Evolutionary conservation across 1,284 basidiomycete genomes (phyloP).

Genomic region (Melanopsichium pennsylvanicum): DNA sequence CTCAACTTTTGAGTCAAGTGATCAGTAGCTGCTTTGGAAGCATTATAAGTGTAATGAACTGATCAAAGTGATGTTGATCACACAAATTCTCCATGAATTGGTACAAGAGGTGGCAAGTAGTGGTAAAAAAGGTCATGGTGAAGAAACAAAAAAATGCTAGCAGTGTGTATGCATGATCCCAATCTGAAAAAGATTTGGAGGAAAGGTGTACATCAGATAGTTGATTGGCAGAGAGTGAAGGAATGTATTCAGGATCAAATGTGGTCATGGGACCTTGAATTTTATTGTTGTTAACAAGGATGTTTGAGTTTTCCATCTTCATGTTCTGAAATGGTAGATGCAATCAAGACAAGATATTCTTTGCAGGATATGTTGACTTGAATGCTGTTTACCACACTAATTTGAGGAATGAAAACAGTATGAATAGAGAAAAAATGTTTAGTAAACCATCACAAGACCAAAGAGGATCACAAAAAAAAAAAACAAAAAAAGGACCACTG

Average conservation of each 20-base stretch:
- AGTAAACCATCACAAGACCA: too few relatives aligned
- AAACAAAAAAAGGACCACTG: not conserved
- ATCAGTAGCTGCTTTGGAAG: slow-evolving; percentile 56
- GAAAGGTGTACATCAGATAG: slow-evolving; percentile 27
- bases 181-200: slow-evolving; percentile 36
- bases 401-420: too few relatives aligned
- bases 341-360: slow-evolving; percentile 27
- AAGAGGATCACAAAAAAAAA: too few relatives aligned
- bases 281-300: slow-evolving; percentile 59
- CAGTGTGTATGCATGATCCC: slow-evolving; percentile 49
- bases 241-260: slow-evolving; percentile 2
- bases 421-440: too few relatives aligned
- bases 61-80: slow-evolving; percentile 56
- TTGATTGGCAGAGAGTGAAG: slow-evolving; percentile 11
- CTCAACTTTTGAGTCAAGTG: slow-evolving; percentile 53
- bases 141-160: slow-evolving; percentile 50
- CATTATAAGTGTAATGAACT: slow-evolving; percentile 55
- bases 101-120: slow-evolving; percentile 32
- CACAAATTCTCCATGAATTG: slow-evolving; percentile 2
- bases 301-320: slow-evolving; percentile 32
- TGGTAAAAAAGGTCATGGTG: slow-evolving; percentile 57
- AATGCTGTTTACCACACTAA: slow-evolving; percentile 12
- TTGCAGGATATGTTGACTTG: slow-evolving; percentile 47
- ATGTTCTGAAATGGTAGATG: slow-evolving; percentile 15
- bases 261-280: slow-evolving; percentile 55